Percentiles rank a stretch among this genome's conserved stretches.
phyloP scores from a whole-genome alignment of 257 asterid species.

The Datura wrightii region DNA sequence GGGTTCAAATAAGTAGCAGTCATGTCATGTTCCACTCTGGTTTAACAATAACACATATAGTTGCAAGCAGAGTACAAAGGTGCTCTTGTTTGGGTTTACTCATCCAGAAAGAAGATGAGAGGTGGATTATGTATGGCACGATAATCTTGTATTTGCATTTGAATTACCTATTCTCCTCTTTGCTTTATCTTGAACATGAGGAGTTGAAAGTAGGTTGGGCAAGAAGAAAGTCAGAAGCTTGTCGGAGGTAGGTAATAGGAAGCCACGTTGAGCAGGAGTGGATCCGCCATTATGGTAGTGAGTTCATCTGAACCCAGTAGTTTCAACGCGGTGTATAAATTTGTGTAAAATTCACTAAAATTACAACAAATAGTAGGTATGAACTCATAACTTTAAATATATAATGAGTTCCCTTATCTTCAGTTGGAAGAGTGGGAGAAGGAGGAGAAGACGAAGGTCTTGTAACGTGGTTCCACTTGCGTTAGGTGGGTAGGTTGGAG shows the following conservation, averaged over 20 bases:
- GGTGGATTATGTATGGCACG: background rate
- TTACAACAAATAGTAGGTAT: background rate
- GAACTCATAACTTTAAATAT: background rate
- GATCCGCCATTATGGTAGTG: background rate
- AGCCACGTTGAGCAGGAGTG: slow-evolving; percentile 11
- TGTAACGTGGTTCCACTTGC: no score
- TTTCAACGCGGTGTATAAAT: background rate
- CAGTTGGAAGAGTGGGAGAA: no score
- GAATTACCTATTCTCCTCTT: slow-evolving; percentile 13
- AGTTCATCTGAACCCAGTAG: background rate
- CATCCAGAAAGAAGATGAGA: slow-evolving; percentile 1
- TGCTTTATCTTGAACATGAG: background rate
- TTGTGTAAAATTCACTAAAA: background rate
- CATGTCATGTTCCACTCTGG: background rate
- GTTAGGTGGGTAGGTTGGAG: no score
- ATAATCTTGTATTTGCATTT: slow-evolving; percentile 2
- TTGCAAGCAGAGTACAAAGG: background rate
- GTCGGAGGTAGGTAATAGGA: slow-evolving; percentile 12
- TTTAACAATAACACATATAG: background rate
- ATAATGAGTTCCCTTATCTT: background rate
- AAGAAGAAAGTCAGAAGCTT: slow-evolving; percentile 14
- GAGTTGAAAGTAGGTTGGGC: slow-evolving; percentile 13
- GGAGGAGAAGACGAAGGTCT: no score
- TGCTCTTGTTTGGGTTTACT: slow-evolving; percentile 24
- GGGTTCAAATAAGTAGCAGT: slow-evolving; percentile 9